Evolutionary conservation across 805 yeast genomes (phyloP).

Genomic region (Ogataea glucozyma): DNA sequence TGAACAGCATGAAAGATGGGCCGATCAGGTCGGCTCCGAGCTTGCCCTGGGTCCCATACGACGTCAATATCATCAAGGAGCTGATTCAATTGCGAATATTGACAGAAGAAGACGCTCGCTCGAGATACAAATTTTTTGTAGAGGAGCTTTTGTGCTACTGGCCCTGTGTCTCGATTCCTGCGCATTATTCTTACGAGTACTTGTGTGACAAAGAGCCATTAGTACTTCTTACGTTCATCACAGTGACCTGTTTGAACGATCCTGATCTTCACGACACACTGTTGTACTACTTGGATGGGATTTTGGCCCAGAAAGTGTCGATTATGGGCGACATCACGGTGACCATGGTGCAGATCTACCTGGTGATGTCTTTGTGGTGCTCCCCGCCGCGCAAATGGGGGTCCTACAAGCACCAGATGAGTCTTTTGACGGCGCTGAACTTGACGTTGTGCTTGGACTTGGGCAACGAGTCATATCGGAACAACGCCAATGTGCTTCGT

Average conservation of each 20-base stretch:
- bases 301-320: conserved; percentile 45
- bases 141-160: conserved; percentile 44
- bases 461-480: conserved; percentile 38
- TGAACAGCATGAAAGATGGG: conserved; percentile 39
- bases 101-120: conserved; percentile 36
- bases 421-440: conserved; percentile 45
- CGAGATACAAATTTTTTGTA: conserved; percentile 39
- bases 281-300: conserved; percentile 45
- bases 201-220: conserved; percentile 45
- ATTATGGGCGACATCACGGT: conserved; percentile 46
- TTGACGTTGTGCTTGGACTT: conserved; percentile 51
- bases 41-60: conserved; percentile 40
- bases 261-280: conserved; percentile 44
- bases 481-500: conserved; percentile 27
- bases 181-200: conserved; percentile 39
- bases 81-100: conserved; percentile 39
- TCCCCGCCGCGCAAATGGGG: conserved; percentile 54
- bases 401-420: conserved; percentile 53
- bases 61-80: conserved; percentile 40
- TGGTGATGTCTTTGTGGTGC: conserved; percentile 52
- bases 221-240: conserved; percentile 43
- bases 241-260: conserved; percentile 49
- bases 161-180: conserved; percentile 49
- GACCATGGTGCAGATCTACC: conserved; percentile 43
- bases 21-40: conserved; percentile 34